Base-by-base conservation (phyloP, 2,329 filamentous ascomycete genomes). In the Penicillium sp. region DNA sequence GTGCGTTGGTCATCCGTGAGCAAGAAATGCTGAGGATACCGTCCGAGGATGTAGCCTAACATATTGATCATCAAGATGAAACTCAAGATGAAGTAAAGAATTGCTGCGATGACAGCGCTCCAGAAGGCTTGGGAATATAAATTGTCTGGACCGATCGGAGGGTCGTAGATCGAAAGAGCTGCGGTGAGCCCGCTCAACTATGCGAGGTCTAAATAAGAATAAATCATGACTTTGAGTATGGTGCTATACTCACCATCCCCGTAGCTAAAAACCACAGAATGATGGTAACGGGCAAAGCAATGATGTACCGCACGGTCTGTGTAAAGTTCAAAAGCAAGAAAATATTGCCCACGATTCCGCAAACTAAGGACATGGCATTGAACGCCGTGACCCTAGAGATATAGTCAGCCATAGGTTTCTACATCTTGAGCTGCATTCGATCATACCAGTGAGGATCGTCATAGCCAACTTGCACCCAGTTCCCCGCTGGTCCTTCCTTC, bases 251-350 rank as follows among this genome's bases (percentile, higher is more conserved):
- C 65, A 83, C 77, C 53, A 88, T 80, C 0, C 75, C 80, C 0
- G 83, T 83, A 1, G 85, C 81, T 9, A 85, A 57, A 59, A 83
- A 83, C 91, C 92, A 97, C 52, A 90, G 82, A 7, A 88, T 70
- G 52, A 97, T 96, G 1, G 91, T 95, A 18, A 90, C 79, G 1
- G 92, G 91, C 53, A 96, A 82, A 1, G 91, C 90, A 32, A 96
- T 78, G 15, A 87, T 86, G 68, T 96, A 96, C 44, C 90, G 84
- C 6, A 96, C 81, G 5, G 86, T 80, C 50, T 84, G 83, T 0
- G 91, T 89, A 80, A 97, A 96, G 72, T 96, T 96, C 60, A 94
- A 82, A 1, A 97, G 79, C 1, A 97, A 80, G 55, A 91, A 91
- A 1, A 90, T 57, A 62, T 97, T 97, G 7, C 91, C 89, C 1